Evolutionary conservation across 2,329 filamentous ascomycete species (phyloP).

Genomic region (Aurifilum marmelostoma): DNA sequence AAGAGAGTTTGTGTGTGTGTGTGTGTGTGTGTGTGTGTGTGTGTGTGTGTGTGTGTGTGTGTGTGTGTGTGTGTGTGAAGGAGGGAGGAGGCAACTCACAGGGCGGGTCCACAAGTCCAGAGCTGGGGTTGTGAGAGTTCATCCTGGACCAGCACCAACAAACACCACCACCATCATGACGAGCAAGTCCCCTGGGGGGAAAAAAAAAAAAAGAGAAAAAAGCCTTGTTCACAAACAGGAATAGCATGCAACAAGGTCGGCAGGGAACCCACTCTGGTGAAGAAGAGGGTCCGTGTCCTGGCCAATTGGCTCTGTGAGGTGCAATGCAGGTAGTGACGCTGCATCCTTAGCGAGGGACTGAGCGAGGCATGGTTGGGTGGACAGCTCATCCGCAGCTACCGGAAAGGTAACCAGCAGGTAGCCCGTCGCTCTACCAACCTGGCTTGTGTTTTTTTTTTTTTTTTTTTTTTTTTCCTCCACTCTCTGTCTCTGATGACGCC

Average conservation of each 20-base stretch:
- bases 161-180: slow-evolving; percentile 27
- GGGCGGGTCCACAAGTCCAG: slow-evolving; percentile 32
- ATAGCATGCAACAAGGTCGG: slow-evolving; percentile 2
- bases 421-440: slow-evolving; percentile 3
- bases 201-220: no score
- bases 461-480: no score
- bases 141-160: slow-evolving; percentile 28
- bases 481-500: slow-evolving; percentile 7
- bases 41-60: not conserved
- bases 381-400: slow-evolving; percentile 19
- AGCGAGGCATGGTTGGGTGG: slow-evolving; percentile 26
- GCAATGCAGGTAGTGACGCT: slow-evolving; percentile 24
- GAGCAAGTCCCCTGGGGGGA: slow-evolving; percentile 20
- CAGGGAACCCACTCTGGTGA: slow-evolving; percentile 21
- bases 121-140: slow-evolving; percentile 32
- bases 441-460: no score
- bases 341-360: slow-evolving; percentile 21
- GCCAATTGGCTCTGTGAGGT: slow-evolving; percentile 25
- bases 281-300: slow-evolving; percentile 3
- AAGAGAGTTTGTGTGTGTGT: not conserved
- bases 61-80: slow-evolving; percentile 2
- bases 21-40: not conserved
- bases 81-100: slow-evolving; percentile 29
- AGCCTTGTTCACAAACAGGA: not conserved
- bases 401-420: slow-evolving; percentile 6